phyloP scores from a whole-genome alignment of 176 grass and related monocot genomes.

The Eleusine coracana region DNA sequence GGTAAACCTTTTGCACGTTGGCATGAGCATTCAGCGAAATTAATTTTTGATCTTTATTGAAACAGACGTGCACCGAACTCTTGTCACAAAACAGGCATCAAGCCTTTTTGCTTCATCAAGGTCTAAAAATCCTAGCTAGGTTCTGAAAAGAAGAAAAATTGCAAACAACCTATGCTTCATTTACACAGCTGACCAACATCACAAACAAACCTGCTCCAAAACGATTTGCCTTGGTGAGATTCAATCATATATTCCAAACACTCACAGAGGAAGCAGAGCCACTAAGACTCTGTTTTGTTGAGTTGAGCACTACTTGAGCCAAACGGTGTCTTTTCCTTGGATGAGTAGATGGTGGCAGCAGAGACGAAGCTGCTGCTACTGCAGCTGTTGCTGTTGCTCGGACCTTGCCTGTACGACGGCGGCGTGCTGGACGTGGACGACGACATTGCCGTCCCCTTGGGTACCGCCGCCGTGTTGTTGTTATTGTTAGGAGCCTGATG shows the following conservation, averaged over 20 bases:
- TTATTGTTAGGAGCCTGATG: no score
- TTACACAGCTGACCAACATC: constrained; percentile 44
- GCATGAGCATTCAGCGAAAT: neutral
- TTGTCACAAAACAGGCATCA: constrained; percentile 30
- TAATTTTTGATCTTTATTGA: constrained; percentile 49
- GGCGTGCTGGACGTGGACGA: constrained; percentile 53
- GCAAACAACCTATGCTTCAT: constrained; percentile 41
- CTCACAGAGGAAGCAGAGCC: neutral
- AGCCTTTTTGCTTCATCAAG: neutral
- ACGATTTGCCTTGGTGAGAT: neutral
- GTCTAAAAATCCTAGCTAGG: constrained; percentile 42
- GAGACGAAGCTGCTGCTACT: constrained; percentile 49
- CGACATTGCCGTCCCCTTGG: neutral
- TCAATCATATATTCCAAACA: no score
- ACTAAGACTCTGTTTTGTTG: neutral
- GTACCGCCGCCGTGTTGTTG: accelerated
- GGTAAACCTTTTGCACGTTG: neutral
- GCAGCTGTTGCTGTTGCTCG: neutral
- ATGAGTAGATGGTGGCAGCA: constrained; percentile 43
- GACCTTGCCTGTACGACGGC: constrained; percentile 38
- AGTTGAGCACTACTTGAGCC: constrained; percentile 24
- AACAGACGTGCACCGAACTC: constrained; percentile 41
- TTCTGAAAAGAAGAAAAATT: neutral
- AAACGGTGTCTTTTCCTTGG: constrained; percentile 68
- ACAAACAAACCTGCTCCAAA: neutral